Base-by-base conservation (phyloP, 2,329 filamentous ascomycete genomes). In the Aspergillus novofumigatus region DNA sequence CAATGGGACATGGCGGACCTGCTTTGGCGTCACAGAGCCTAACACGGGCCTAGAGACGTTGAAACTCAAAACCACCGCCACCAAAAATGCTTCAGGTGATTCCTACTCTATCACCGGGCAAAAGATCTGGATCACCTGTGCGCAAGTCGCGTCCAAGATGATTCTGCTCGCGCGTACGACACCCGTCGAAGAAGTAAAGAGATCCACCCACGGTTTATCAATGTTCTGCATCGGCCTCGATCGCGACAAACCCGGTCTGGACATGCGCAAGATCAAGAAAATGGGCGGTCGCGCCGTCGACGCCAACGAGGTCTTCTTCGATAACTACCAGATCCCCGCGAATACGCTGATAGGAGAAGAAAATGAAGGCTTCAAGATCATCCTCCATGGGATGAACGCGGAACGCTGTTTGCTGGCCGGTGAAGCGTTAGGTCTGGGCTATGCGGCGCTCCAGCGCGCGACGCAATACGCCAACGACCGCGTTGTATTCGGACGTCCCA, bases 41-140 rank as follows among this genome's bases (percentile, higher is more conserved):
- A 87, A 92, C 61, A 86, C 89, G 0, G 90, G 91, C 0, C 82
- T 95, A 1, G 88, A 95, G 58, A 95, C 90, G 0, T 77, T 92
- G 10, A 83, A 86, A 45, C 77, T 95, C 3, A 81, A 80, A 42
- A 93, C 90, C 0, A 74, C 76, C 5, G 90, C 90, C 0, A 80
- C 72, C 29, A 83, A 80, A 62, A 82, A 55, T 3, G 41, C 49
- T 10, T 25, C 85, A 21, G 83, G 83, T 0, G 77, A 82, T 14
- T 80, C 78, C 3, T 95, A 92, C 69, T 78, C 75, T 1, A 80
- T 95, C 10, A 84, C 84, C 0, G 90, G 91, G 0, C 89, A 93
- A 69, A 95, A 95, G 76, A 92, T 93, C 54, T 95, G 91, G 91
- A 95, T 94, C 54, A 90, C 90, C 0, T 92, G 86, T 53, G 91